Evolutionary conservation across 768 basidiomycete species (phyloP), one percentile per base, ranked within the genome.

Genomic region (Tricholoma furcatifolium): DNA sequence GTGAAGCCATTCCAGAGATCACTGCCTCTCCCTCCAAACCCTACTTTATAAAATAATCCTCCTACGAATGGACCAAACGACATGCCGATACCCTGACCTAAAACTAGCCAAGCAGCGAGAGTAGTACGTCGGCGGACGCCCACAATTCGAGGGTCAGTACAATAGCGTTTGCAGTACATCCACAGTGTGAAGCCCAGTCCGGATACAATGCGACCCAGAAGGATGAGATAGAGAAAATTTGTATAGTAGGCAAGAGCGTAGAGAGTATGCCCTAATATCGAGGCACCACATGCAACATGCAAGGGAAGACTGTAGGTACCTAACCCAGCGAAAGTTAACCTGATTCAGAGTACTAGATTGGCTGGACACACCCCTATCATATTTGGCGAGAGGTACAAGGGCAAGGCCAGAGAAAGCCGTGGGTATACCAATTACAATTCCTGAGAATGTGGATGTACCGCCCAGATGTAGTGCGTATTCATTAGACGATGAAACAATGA

Each of bases 161-260:
- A 88, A 62, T 84, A 88, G 12, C 82, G 76, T 59, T 86, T 87
- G 59, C 67, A 70, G 66, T 86, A 87, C 83, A 89, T 81, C 72
- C 80, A 85, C 23, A 77, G 72, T 3, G 82, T 77, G 62, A 84
- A 86, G 6, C 77, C 77, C 35, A 86, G 60, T 1, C 86, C 85
- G 32, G 71, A 74, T 27, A 87, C 78, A 47, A 84, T 80, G n/a
- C 87, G 83, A 5, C 84, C 85, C 31, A 87, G 74, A 56, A 89
- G 80, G 58, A 87, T 85, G 56, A 88, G 72, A 64, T 88, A 87
- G 10, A 88, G 77, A 63, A 73, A 83, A 61, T 80, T 71, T 27
- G 78, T 72, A 15, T 62, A 70, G 62, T 85, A 88, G 0, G 87
- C 87, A 30, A 80, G 65, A 12, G 77, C 84, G 60, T 87, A 85